Conservation (phyloP, 2,329 filamentous ascomycete genomes). For the Fusarium sp. region DNA sequence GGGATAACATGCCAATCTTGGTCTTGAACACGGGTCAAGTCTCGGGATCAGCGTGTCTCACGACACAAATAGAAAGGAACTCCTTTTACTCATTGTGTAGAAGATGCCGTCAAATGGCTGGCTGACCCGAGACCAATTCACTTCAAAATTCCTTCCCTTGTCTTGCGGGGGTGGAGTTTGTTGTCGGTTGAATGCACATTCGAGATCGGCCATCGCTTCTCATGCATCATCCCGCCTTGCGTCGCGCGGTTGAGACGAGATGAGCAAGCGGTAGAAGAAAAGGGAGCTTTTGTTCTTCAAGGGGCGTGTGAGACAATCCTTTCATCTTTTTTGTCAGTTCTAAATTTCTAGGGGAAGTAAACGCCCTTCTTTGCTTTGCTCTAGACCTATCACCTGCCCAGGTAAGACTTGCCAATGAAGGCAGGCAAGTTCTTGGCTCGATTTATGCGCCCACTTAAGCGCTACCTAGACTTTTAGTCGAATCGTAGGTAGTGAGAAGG, state of each 20-base stretch:
- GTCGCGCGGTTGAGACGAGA: slow-evolving; percentile 2
- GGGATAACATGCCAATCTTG: background rate
- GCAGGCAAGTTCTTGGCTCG: background rate
- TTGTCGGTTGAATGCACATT: slow-evolving; percentile 2
- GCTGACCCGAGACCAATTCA: slow-evolving; percentile 8
- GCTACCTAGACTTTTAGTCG: background rate
- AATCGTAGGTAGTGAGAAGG: slow-evolving; percentile 8
- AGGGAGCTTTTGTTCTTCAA: background rate
- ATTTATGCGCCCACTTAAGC: background rate
- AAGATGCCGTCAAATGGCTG: background rate
- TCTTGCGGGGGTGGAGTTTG: background rate
- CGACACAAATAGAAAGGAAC: background rate
- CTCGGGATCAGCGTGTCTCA: background rate
- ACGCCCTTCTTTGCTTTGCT: background rate
- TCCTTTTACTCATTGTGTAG: background rate
- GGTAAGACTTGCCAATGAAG: background rate
- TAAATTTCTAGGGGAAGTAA: background rate
- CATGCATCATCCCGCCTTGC: slow-evolving; percentile 3
- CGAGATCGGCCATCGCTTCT: slow-evolving; percentile 9
- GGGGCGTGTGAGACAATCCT: background rate
- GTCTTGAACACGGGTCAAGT: background rate
- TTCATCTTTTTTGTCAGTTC: background rate
- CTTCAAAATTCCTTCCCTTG: background rate
- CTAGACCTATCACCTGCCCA: background rate
- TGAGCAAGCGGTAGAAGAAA: background rate